phyloP scores from a whole-genome alignment of 768 basidiomycete genomes.

The Mycena galopus region DNA sequence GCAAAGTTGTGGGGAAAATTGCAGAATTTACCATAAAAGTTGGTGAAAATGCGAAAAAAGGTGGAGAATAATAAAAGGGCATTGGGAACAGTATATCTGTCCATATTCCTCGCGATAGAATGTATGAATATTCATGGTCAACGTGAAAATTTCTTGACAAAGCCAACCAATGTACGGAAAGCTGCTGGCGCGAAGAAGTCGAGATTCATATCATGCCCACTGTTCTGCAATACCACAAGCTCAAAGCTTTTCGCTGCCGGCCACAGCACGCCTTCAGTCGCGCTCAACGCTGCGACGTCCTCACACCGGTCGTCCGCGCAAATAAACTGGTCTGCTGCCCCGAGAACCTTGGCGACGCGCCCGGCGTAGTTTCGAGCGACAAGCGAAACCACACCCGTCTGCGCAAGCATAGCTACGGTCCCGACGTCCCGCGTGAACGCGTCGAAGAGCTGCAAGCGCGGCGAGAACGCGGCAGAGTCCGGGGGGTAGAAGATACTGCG shows the following conservation, averaged over 20 bases:
- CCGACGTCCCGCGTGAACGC: not conserved
- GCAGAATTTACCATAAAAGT: no score
- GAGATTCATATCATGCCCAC: slow-evolving; percentile 10
- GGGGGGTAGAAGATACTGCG: not conserved
- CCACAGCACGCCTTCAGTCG: slow-evolving; percentile 2
- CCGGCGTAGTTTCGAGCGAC: not conserved
- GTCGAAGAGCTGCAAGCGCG: not conserved
- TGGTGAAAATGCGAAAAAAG: no score
- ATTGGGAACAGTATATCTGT: no score
- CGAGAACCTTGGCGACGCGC: not conserved
- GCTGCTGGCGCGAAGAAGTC: slow-evolving; percentile 7
- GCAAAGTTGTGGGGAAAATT: no score
- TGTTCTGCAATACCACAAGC: not conserved
- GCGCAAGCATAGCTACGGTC: not conserved
- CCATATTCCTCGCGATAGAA: no score
- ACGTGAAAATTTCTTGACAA: slow-evolving; percentile 6
- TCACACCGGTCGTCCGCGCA: not conserved
- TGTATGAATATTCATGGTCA: no score
- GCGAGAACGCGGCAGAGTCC: not conserved
- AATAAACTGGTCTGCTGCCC: not conserved
- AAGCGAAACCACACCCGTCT: not conserved
- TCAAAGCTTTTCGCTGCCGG: slow-evolving; percentile 9
- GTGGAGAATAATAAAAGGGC: no score
- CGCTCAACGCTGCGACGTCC: slow-evolving; percentile 10
- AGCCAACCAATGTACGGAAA: not conserved